phyloP scores from a whole-genome alignment of 208 protist genomes.

The Blastocrithidia nonstop region DNA sequence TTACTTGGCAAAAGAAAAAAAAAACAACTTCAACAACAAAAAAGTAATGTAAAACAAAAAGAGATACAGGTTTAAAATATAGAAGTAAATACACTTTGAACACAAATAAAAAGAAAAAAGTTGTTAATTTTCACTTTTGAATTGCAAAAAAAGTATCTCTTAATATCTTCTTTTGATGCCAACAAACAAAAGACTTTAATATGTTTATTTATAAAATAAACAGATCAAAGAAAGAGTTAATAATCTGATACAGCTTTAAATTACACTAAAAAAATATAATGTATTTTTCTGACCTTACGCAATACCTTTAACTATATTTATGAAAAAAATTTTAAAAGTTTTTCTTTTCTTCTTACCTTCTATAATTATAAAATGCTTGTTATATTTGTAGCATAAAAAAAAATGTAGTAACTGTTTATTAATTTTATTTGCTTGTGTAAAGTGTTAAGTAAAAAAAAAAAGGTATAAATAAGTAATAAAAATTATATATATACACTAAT shows the following conservation, averaged over 20 bases:
- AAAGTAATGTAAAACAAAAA: neutral
- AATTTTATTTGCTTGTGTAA: neutral
- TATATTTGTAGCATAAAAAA: neutral
- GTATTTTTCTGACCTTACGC: too few species aligned
- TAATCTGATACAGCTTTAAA: neutral
- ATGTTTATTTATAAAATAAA: neutral
- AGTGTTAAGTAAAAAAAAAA: neutral
- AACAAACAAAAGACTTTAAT: neutral
- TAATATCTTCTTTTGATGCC: neutral
- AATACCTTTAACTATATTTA: neutral
- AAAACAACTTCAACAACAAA: neutral
- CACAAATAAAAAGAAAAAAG: neutral
- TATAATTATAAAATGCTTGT: neutral
- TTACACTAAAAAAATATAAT: constrained; percentile 1
- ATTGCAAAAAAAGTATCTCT: neutral
- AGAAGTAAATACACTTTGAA: neutral
- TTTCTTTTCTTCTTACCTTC: neutral
- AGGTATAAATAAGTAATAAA: neutral
- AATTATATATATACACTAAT: neutral
- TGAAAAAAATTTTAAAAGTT: neutral
- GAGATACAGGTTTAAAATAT: neutral
- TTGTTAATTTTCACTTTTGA: neutral
- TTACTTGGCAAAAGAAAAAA: neutral
- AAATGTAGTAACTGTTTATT: neutral
- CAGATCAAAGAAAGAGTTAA: neutral